Conservation (phyloP, 2,329 filamentous ascomycete species). For the Huntiella moniliformis region DNA sequence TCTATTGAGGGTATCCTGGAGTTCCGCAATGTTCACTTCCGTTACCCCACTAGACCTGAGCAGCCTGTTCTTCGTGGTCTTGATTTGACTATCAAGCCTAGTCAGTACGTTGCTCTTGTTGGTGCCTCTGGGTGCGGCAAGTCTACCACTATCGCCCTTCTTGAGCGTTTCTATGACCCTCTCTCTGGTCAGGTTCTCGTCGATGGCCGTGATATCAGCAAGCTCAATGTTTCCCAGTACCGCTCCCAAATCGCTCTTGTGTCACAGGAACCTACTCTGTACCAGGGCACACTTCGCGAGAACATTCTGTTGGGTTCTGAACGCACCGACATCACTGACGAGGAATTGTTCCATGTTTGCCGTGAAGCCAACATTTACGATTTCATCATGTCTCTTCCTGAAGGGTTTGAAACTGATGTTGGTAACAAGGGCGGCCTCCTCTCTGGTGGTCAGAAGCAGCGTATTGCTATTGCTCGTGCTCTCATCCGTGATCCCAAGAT, state of each 20-base stretch:
- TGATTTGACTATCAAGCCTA: constrained; percentile 53
- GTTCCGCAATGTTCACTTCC: constrained; percentile 84
- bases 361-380: constrained; percentile 85
- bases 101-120: constrained; percentile 74
- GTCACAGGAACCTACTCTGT: constrained; percentile 84
- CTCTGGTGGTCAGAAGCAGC: constrained; percentile 85
- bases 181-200: constrained; percentile 62
- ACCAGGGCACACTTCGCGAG: constrained; percentile 78
- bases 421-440: constrained; percentile 73
- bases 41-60: constrained; percentile 78
- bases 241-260: constrained; percentile 71
- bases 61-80: constrained; percentile 82
- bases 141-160: constrained; percentile 73
- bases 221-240: constrained; percentile 71
- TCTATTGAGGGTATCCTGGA: constrained; percentile 61
- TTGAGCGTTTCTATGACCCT: constrained; percentile 91
- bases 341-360: constrained; percentile 58
- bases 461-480: constrained; percentile 81
- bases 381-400: constrained; percentile 70
- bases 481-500: constrained; percentile 82
- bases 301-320: constrained; percentile 71
- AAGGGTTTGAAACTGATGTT: constrained; percentile 70
- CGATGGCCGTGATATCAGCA: constrained; percentile 65
- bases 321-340: constrained; percentile 43
- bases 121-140: constrained; percentile 93